These are phyloP conservation scores for Lepidium africanum DNA, from an alignment of 345 rosid genomes.

Conservation along the genomic window DNA sequence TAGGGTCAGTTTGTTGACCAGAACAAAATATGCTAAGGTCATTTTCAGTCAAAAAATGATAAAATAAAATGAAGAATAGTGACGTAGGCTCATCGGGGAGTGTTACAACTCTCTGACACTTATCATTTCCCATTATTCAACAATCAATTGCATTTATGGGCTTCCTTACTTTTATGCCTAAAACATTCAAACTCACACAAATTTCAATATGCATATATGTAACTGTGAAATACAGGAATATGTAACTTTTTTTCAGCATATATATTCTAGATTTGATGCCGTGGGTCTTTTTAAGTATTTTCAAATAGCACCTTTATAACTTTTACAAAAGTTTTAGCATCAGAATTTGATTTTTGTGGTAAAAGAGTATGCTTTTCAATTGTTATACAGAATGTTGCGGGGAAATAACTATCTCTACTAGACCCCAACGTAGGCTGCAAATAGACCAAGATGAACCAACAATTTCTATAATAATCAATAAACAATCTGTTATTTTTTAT, in stretches of 20 bases:
- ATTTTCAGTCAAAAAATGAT: background rate
- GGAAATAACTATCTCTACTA: too few relatives aligned
- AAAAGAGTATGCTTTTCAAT: too few relatives aligned
- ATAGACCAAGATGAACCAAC: too few relatives aligned
- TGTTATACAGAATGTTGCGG: too few relatives aligned
- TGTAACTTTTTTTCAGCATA: background rate
- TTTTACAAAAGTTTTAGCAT: too few relatives aligned
- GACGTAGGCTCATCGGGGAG: conserved; percentile 11
- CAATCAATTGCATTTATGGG: conserved; percentile 19
- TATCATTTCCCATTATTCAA: conserved; percentile 14
- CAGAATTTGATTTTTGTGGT: too few relatives aligned
- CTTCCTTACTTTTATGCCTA: conserved; percentile 19
- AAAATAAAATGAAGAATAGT: background rate
- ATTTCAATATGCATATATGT: background rate
- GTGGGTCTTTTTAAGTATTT: background rate
- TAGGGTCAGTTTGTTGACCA: background rate
- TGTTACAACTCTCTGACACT: conserved; percentile 25
- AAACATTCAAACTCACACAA: background rate
- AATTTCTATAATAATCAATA: too few relatives aligned
- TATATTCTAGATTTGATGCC: background rate
- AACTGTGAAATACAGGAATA: background rate
- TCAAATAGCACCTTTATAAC: too few relatives aligned
- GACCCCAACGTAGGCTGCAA: too few relatives aligned
- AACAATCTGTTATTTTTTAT: too few relatives aligned
- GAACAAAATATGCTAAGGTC: background rate